Percentiles rank a stretch among this genome's conserved stretches.
phyloP scores from a whole-genome alignment of 225 moss, liverwort and hornwort species.

The Lunularia cruciata region DNA sequence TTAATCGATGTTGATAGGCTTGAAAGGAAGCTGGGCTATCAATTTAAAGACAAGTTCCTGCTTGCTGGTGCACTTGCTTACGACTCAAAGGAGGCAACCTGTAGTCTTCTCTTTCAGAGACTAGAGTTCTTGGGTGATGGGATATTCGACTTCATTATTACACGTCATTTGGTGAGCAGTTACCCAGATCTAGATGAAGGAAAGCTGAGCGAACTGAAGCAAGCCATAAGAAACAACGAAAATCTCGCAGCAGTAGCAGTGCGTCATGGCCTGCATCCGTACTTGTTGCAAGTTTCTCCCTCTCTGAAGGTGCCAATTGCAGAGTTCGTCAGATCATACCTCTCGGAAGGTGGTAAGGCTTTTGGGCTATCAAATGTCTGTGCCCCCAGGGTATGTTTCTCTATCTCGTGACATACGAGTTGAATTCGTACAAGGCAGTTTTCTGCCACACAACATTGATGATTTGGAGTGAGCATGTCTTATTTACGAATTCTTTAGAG shows the following conservation, averaged over 20 bases:
- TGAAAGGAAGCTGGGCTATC: slow-evolving; percentile 58
- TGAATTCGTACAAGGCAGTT: no score
- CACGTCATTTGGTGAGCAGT: slow-evolving; percentile 54
- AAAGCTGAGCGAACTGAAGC: slow-evolving; percentile 62
- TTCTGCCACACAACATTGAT: no score
- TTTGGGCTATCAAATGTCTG: slow-evolving; percentile 61
- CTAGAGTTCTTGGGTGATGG: slow-evolving; percentile 73
- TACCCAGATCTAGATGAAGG: slow-evolving; percentile 59
- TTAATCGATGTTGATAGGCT: slow-evolving; percentile 40
- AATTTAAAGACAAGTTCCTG: slow-evolving; percentile 45
- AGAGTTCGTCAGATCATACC: slow-evolving; percentile 46
- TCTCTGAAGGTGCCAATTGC: slow-evolving; percentile 51
- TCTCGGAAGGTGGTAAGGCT: slow-evolving; percentile 55
- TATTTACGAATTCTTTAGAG: no score
- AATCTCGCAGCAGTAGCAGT: slow-evolving; percentile 67
- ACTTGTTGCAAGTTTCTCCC: slow-evolving; percentile 55
- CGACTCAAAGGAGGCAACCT: slow-evolving; percentile 32
- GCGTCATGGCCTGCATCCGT: slow-evolving; percentile 51
- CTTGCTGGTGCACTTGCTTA: slow-evolving; percentile 58
- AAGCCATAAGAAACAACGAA: slow-evolving; percentile 70
- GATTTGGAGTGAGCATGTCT: no score
- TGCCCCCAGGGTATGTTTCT: slow-evolving; percentile 53
- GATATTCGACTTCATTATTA: slow-evolving; percentile 61
- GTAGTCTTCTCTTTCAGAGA: slow-evolving; percentile 48
- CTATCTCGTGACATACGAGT: no score